Evolutionary conservation across 2,329 filamentous ascomycete genomes (phyloP).

Genomic region (Pestalotiopsis sp.): DNA sequence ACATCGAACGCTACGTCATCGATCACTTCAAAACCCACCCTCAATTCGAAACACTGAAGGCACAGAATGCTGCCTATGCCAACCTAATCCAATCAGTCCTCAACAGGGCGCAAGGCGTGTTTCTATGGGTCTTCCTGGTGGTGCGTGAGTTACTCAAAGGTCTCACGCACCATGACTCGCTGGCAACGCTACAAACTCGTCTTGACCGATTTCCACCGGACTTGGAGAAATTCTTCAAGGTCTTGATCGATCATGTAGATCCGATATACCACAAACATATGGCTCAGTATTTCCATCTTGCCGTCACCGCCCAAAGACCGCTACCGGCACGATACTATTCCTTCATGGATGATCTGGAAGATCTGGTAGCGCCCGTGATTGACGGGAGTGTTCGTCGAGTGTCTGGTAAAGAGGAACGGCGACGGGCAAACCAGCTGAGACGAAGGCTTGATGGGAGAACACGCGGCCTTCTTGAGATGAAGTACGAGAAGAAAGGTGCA

Average conservation of each 20-base stretch:
- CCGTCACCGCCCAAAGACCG: accelerated
- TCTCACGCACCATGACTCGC: not conserved
- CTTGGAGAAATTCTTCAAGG: not conserved
- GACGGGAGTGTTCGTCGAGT: too few relatives aligned
- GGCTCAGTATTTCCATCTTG: not conserved
- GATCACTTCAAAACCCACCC: not conserved
- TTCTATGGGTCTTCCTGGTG: not conserved
- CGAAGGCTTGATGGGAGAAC: too few relatives aligned
- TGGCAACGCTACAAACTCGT: not conserved
- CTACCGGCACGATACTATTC: not conserved
- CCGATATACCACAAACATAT: not conserved
- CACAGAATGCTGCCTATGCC: not conserved
- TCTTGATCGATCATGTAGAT: not conserved
- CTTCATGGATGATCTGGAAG: not conserved
- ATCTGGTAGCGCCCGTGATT: too few relatives aligned
- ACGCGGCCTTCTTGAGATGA: too few relatives aligned
- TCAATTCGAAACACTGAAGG: not conserved
- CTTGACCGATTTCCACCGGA: not conserved
- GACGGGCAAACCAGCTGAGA: too few relatives aligned
- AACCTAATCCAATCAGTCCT: not conserved
- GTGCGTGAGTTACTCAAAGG: not conserved
- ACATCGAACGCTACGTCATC: not conserved
- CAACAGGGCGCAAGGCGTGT: not conserved
- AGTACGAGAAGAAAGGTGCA: too few relatives aligned
- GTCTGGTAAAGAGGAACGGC: too few relatives aligned